Conservation (phyloP, 169 alveolate species). For the Plasmodium sp. region DNA sequence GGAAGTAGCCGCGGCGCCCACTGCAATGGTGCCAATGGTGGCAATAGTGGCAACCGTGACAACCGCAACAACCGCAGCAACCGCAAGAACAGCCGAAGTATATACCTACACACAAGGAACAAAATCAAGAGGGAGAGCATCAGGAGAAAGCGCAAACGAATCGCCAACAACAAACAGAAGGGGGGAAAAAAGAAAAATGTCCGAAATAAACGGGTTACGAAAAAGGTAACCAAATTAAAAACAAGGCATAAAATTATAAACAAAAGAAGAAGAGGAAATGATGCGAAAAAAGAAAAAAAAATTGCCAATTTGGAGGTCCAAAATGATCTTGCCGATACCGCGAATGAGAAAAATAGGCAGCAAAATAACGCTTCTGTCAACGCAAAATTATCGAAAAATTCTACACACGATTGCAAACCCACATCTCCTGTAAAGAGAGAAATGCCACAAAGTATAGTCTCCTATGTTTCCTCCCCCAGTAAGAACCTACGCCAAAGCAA, state of each 20-base stretch:
- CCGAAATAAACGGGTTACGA: background rate
- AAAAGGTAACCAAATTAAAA: slow-evolving; percentile 34
- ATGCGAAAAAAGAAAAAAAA: background rate
- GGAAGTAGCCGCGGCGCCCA: background rate
- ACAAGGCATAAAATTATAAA: background rate
- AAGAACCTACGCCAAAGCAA: background rate
- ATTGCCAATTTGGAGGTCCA: background rate
- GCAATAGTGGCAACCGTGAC: background rate
- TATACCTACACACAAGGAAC: slow-evolving; percentile 2
- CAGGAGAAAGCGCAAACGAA: background rate
- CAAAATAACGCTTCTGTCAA: background rate
- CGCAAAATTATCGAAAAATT: background rate
- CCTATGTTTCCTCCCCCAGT: background rate
- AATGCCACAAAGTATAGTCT: background rate
- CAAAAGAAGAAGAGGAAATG: background rate
- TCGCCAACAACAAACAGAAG: background rate
- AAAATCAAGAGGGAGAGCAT: background rate
- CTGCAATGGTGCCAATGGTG: background rate
- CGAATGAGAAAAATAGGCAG: background rate
- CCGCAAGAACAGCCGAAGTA: background rate
- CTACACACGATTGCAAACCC: background rate
- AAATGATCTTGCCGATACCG: background rate
- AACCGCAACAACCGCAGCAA: background rate
- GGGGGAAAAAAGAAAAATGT: background rate
- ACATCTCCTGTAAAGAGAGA: background rate